Percentiles rank a stretch among this genome's conserved stretches.
Conservation (phyloP, 495 filamentous ascomycete genomes). For the Hypoxylon perforatum region DNA sequence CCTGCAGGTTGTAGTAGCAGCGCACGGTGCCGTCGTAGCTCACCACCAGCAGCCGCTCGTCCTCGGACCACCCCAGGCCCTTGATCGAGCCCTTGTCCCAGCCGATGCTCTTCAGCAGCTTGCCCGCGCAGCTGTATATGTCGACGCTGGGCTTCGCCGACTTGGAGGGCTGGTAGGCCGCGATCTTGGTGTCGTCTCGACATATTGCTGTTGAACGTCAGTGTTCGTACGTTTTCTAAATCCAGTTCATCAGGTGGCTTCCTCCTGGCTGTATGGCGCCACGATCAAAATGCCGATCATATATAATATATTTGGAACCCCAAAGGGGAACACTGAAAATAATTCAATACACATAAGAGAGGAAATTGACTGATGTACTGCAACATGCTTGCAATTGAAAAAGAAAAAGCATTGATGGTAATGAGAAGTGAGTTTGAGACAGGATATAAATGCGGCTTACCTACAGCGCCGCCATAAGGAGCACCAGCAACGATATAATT, state of each 20-base stretch:
- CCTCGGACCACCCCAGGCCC: constrained; percentile 95
- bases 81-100: constrained; percentile 94
- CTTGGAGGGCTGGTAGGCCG: constrained; percentile 76
- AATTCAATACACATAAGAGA: background rate
- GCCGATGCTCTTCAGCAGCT: constrained; percentile 72
- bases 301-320: constrained; percentile 1
- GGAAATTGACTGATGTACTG: background rate
- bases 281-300: background rate
- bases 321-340: background rate
- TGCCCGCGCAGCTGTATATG: constrained; percentile 92
- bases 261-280: too few relatives aligned
- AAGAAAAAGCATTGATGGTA: background rate
- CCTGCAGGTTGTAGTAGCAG: constrained; percentile 90
- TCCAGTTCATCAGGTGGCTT: too few relatives aligned
- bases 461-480: constrained; percentile 93
- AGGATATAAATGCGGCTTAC: constrained; percentile 60
- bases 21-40: constrained; percentile 90
- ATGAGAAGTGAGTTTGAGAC: constrained; percentile 5
- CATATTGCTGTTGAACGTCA: constrained; percentile 73
- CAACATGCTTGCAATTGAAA: background rate
- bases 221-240: constrained; percentile 11
- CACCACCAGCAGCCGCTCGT: constrained; percentile 90
- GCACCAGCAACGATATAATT: constrained; percentile 93
- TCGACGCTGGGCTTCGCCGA: constrained; percentile 86
- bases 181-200: constrained; percentile 87